phyloP scores from a whole-genome alignment of 345 rosid species.

The Rhodamnia rubescens region DNA sequence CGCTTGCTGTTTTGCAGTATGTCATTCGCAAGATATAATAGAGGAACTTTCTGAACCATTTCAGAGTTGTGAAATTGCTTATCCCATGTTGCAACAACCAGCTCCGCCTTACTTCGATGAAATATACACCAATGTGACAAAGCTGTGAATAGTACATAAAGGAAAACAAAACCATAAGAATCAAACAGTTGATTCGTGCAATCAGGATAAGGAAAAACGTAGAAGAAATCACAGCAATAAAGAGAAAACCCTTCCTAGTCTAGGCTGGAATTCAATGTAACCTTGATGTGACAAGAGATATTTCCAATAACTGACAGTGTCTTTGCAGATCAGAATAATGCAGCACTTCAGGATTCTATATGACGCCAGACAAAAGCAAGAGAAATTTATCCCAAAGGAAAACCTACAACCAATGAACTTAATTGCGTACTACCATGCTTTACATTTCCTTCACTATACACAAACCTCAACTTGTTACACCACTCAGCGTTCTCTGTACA shows the following conservation, averaged over 20 bases:
- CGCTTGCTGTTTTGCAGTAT: constrained; percentile 95
- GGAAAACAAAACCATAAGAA: background rate
- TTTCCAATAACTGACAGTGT: background rate
- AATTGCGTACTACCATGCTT: fast-evolving
- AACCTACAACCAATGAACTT: background rate
- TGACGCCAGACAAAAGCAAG: fast-evolving
- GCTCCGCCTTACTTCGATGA: constrained; percentile 76
- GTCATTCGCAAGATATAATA: constrained; percentile 85
- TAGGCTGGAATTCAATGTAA: background rate
- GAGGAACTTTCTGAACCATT: constrained; percentile 75
- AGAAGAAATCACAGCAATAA: background rate
- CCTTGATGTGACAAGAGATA: background rate
- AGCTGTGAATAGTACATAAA: constrained; percentile 41
- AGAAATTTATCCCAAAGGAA: background rate
- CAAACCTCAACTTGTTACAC: fast-evolving
- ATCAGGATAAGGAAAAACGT: background rate
- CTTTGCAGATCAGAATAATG: fast-evolving
- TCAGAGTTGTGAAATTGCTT: constrained; percentile 76
- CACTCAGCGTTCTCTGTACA: no score
- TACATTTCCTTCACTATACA: background rate
- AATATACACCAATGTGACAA: constrained; percentile 95
- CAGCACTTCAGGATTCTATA: fast-evolving
- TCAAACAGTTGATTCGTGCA: background rate
- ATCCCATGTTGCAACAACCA: constrained; percentile 85
- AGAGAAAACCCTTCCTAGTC: fast-evolving